A percentile compares a stretch with the other conserved stretches of the same genome.
These are phyloP conservation scores for Penicillium canariense DNA, from an alignment of 495 filamentous ascomycete species.

Conservation along the genomic window DNA sequence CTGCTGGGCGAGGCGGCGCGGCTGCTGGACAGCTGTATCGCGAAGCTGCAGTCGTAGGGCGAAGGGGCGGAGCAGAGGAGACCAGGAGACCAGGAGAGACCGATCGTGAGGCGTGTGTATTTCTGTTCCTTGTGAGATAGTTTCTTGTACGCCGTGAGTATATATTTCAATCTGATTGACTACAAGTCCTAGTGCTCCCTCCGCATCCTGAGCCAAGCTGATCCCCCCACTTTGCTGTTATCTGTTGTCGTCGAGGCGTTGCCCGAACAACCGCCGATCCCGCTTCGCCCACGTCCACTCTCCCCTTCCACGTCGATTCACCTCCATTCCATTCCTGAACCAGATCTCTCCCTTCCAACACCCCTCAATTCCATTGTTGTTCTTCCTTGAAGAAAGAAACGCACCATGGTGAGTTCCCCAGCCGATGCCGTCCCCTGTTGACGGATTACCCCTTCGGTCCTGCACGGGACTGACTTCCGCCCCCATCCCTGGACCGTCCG, in stretches of 20 bases:
- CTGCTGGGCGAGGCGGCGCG: slow-evolving; percentile 81
- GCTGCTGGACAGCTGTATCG: slow-evolving; percentile 76
- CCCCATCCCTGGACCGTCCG: slow-evolving; percentile 9
- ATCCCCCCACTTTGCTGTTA: too few species aligned
- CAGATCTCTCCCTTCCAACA: background rate
- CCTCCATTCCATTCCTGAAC: background rate
- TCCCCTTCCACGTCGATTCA: slow-evolving; percentile 4
- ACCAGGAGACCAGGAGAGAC: too few species aligned
- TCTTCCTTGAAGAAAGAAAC: background rate
- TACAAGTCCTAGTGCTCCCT: too few species aligned
- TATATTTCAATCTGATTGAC: too few species aligned
- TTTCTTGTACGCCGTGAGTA: too few species aligned
- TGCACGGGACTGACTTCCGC: background rate
- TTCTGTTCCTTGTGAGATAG: background rate
- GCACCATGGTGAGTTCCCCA: background rate
- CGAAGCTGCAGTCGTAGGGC: slow-evolving; percentile 44
- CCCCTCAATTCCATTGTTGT: slow-evolving; percentile 4
- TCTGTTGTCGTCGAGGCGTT: slow-evolving; percentile 19
- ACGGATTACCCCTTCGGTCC: slow-evolving; percentile 3
- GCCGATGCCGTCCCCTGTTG: slow-evolving; percentile 1
- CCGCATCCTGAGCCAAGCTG: too few species aligned
- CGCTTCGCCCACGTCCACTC: slow-evolving; percentile 7
- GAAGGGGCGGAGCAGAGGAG: too few species aligned
- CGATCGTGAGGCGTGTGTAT: background rate
- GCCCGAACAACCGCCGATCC: slow-evolving; percentile 29